These are phyloP conservation scores for Bryum argenteum DNA, from an alignment of 225 moss, liverwort and hornwort species.

Conservation along the genomic window DNA sequence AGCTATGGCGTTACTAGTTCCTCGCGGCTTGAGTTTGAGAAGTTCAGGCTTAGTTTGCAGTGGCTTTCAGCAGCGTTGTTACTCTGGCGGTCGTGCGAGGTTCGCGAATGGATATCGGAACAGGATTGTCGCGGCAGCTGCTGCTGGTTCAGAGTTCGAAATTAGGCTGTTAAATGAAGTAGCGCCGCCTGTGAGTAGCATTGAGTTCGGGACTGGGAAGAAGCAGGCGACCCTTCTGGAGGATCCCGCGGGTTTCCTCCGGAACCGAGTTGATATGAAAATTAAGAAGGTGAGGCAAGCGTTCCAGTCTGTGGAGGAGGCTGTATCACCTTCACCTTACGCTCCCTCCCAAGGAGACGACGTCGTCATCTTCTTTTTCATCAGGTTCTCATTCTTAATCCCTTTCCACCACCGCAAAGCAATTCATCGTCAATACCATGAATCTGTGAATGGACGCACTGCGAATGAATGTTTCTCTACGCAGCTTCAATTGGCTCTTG, in stretches of 20 bases:
- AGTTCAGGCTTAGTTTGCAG: not conserved
- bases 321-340: slow-evolving; percentile 43
- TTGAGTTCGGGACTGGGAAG: slow-evolving; percentile 21
- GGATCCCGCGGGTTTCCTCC: slow-evolving; percentile 38
- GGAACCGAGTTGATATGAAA: slow-evolving; percentile 33
- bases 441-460: not conserved
- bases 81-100: not conserved
- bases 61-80: slow-evolving; percentile 15
- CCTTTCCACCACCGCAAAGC: not conserved
- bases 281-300: slow-evolving; percentile 32
- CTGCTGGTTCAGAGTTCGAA: not conserved
- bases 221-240: slow-evolving; percentile 36
- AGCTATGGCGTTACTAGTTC: slow-evolving; percentile 27
- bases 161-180: slow-evolving; percentile 36
- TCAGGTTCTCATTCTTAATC: slow-evolving; percentile 37
- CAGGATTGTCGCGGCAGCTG: slow-evolving; percentile 7
- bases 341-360: slow-evolving; percentile 39
- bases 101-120: not conserved
- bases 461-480: not conserved
- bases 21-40: slow-evolving; percentile 24
- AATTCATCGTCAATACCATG: not conserved
- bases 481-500: no score
- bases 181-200: slow-evolving; percentile 42
- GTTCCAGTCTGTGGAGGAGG: slow-evolving; percentile 40
- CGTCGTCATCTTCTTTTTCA: slow-evolving; percentile 32